Percentiles rank a stretch among this genome's conserved stretches.
These are phyloP conservation scores for Neurospora sp. DNA, from an alignment of 2,329 filamentous ascomycete species.

Conservation along the genomic window DNA sequence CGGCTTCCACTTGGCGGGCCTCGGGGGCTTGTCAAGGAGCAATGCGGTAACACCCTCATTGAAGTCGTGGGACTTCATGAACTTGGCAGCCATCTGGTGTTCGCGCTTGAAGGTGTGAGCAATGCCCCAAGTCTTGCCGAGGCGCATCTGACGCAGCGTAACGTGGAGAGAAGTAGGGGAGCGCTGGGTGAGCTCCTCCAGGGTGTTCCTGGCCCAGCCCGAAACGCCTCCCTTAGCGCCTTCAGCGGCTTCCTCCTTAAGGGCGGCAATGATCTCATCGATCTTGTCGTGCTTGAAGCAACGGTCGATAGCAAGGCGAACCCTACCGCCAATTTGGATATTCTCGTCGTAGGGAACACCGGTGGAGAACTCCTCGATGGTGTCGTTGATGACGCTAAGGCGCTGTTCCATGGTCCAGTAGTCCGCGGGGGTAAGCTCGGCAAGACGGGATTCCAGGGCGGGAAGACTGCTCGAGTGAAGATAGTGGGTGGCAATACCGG, in stretches of 20 bases:
- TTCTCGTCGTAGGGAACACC: constrained; percentile 69
- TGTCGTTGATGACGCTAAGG: constrained; percentile 65
- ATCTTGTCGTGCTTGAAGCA: constrained; percentile 63
- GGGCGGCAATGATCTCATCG: constrained; percentile 57
- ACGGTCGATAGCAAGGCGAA: constrained; percentile 75
- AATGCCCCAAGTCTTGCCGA: constrained; percentile 69
- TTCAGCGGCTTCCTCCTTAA: constrained; percentile 41
- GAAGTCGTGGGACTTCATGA: constrained; percentile 91
- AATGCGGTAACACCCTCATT: constrained; percentile 79
- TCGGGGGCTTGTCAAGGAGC: constrained; percentile 53
- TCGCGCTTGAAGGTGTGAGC: constrained; percentile 77
- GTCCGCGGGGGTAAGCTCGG: constrained; percentile 83
- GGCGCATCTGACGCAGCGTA: constrained; percentile 69
- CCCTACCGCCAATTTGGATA: constrained; percentile 54
- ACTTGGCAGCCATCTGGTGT: constrained; percentile 70
- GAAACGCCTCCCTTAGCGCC: constrained; percentile 43
- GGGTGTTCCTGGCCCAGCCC: constrained; percentile 70
- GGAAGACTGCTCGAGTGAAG: constrained; percentile 81
- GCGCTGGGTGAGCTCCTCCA: constrained; percentile 62
- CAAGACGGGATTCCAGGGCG: constrained; percentile 71
- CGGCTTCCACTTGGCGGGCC: constrained; percentile 64
- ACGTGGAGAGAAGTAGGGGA: constrained; percentile 85
- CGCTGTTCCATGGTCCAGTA: constrained; percentile 53
- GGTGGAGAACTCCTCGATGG: constrained; percentile 85
- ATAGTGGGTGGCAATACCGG: constrained; percentile 92